Evolutionary conservation across 352 stramenopile genomes (phyloP), one percentile per base, ranked within the genome.

Genomic region (Phytophthora quininea): DNA sequence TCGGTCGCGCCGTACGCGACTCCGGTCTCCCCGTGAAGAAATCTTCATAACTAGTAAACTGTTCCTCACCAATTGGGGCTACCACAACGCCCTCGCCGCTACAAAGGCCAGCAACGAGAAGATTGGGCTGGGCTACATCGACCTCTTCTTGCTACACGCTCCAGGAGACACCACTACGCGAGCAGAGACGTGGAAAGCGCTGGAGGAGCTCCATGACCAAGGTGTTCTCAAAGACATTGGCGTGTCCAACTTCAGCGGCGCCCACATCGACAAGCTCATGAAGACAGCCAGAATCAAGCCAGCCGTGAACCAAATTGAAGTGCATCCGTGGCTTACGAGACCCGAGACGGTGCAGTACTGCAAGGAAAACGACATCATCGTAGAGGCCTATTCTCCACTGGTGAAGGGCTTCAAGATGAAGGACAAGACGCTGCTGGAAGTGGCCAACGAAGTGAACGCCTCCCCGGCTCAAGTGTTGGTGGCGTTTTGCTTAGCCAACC

Each of bases 1-100:
- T 97, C 7, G 91, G 91, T 14, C 65, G 71, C 8, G 92, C 77
- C 12, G 68, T 93, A 7, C 51, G 55, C 30, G 91, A 97, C 49
- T 89, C 88, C 0, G 85, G 89, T 5, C 69, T 9, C 72, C 77
- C 12, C 80, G 88, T 31, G 70, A 87, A 11, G 73, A 95, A 19
- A 75, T 97, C 50, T 97, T 96, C 54, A 71, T 97, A 7, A 96
- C 88, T 6, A 95, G 83, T 49, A 96, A 97, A 73, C 63, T 96
- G 24, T 86, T 86, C 51, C 37, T 79, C 3, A 67, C 60, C 2
- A 64, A 79, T 47, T 95, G 88, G 75, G 80, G 78, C 27, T 96
- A 94, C 65, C 71, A 93, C 42, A 89, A 78, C 56, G 81, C 84
- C 3, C 66, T 94, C 46, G 64, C 62, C 11, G 78, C 69, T 7